Conservation (phyloP, 345 rosid genomes). For the Aurinia saxatilis region DNA sequence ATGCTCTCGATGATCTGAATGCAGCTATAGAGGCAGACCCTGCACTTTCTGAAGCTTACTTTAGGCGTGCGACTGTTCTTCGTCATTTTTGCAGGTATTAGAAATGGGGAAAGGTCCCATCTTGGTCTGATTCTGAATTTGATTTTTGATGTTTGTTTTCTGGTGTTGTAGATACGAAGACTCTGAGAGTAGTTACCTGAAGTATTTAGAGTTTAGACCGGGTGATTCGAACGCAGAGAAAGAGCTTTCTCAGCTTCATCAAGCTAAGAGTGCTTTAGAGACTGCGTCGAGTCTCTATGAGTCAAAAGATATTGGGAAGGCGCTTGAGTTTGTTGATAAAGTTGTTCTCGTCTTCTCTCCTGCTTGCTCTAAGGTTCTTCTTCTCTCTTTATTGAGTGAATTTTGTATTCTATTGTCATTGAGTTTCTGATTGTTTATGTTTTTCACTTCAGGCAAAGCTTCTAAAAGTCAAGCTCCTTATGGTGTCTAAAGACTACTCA, state of each 20-base stretch:
- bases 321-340: slow-evolving; percentile 78
- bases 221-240: slow-evolving; percentile 66
- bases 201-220: slow-evolving; percentile 64
- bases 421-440: background rate
- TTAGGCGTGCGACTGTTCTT: slow-evolving; percentile 68
- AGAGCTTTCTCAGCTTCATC: slow-evolving; percentile 87
- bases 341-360: slow-evolving; percentile 95
- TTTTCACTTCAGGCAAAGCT: slow-evolving; percentile 61
- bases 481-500: slow-evolving; percentile 74
- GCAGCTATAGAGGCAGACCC: slow-evolving; percentile 94
- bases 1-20: slow-evolving; percentile 86
- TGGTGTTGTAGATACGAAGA: slow-evolving; percentile 70
- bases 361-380: slow-evolving; percentile 71
- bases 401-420: too few species aligned
- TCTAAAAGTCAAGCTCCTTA: slow-evolving; percentile 62
- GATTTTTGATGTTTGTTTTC: background rate
- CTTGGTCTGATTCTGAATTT: background rate
- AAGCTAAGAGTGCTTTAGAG: slow-evolving; percentile 82
- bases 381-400: background rate
- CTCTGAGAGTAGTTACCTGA: slow-evolving; percentile 63
- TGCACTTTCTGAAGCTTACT: slow-evolving; percentile 76
- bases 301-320: slow-evolving; percentile 60
- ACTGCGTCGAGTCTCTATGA: slow-evolving; percentile 56
- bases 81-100: slow-evolving; percentile 92
- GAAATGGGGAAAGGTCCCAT: background rate